Evolutionary conservation across 2,329 filamentous ascomycete species (phyloP).

Genomic region (Lizonia empirigonia): DNA sequence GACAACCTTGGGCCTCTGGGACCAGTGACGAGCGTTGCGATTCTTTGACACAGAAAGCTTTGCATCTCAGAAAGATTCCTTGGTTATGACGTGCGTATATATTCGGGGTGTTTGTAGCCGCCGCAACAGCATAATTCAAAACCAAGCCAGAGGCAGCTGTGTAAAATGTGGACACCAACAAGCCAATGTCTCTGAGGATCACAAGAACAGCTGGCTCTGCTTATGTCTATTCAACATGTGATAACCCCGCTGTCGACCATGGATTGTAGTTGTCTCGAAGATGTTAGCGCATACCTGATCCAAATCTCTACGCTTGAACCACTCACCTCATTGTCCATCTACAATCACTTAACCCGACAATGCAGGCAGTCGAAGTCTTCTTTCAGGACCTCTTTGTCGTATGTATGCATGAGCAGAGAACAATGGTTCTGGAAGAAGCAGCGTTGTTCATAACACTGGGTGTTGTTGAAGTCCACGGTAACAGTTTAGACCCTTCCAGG

Average conservation of each 20-base stretch:
- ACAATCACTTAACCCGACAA: neutral
- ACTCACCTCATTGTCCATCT: neutral
- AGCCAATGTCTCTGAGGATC: too few species aligned
- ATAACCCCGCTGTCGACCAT: slow-evolving; percentile 10
- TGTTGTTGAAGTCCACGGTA: neutral
- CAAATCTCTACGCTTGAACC: neutral
- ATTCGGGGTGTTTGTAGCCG: too few species aligned
- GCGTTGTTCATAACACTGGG: neutral
- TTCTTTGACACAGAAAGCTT: neutral
- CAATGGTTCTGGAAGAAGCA: neutral
- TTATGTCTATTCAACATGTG: neutral
- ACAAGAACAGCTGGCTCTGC: neutral
- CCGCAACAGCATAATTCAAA: too few species aligned
- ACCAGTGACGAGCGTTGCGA: neutral
- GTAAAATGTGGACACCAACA: too few species aligned
- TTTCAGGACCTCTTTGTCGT: neutral
- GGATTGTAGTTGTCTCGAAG: neutral
- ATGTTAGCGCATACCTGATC: neutral
- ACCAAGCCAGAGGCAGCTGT: too few species aligned
- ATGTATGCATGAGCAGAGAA: neutral
- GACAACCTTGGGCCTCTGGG: neutral
- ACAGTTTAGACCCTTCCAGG: neutral
- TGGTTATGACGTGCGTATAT: too few species aligned
- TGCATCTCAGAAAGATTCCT: too few species aligned
- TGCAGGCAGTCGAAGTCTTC: neutral